Conservation (phyloP, 805 yeast genomes). For the Saturnispora dispora region DNA sequence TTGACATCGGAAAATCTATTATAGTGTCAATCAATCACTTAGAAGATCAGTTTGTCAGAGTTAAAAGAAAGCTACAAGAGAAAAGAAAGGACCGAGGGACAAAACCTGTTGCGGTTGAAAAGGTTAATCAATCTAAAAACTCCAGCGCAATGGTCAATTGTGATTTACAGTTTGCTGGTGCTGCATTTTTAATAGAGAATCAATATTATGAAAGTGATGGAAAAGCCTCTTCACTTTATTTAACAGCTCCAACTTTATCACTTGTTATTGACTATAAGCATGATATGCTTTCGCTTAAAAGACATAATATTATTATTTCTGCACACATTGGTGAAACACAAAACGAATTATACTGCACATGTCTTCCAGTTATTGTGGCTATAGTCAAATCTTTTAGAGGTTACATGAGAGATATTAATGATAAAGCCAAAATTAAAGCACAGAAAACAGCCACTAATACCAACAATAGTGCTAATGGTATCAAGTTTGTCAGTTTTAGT, state of each 20-base stretch:
- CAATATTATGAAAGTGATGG: slow-evolving; percentile 34
- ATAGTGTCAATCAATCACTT: slow-evolving; percentile 35
- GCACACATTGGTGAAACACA: slow-evolving; percentile 58
- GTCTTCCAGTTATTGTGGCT: slow-evolving; percentile 70
- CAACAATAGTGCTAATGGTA: slow-evolving; percentile 9
- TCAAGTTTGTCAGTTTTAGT: slow-evolving; percentile 37
- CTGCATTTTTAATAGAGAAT: slow-evolving; percentile 43
- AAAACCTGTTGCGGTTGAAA: background rate
- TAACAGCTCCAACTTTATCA: slow-evolving; percentile 70
- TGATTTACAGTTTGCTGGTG: slow-evolving; percentile 57
- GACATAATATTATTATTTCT: slow-evolving; percentile 42
- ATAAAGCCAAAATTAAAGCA: background rate
- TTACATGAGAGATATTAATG: slow-evolving; percentile 31
- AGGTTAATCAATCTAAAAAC: background rate
- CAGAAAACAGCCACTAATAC: background rate
- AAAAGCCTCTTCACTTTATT: slow-evolving; percentile 41
- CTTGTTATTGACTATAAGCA: slow-evolving; percentile 47
- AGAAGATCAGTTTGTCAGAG: slow-evolving; percentile 21
- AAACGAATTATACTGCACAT: slow-evolving; percentile 59
- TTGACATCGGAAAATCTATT: slow-evolving; percentile 44
- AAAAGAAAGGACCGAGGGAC: background rate
- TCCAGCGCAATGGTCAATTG: slow-evolving; percentile 35
- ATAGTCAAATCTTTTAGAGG: slow-evolving; percentile 41
- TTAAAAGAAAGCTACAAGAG: slow-evolving; percentile 5
- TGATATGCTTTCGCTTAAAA: slow-evolving; percentile 26